Base-by-base conservation (phyloP, 768 basidiomycete species). In the Tylopilus sp. region DNA sequence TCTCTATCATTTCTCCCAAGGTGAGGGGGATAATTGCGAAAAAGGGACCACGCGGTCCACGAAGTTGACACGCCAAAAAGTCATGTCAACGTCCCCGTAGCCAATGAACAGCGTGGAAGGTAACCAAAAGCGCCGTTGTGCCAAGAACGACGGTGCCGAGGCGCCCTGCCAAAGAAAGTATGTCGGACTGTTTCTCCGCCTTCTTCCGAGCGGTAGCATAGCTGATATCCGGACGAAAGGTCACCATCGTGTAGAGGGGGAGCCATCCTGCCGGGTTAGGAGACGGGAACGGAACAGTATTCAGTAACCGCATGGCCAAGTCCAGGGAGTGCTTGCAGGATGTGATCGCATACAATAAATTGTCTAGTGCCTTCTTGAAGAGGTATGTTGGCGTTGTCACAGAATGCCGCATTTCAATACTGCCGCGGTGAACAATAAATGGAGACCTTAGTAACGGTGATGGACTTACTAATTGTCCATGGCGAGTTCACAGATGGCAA, bases 201-300 rank as follows among this genome's bases (percentile, higher is more conserved):
- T 83, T 85, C 64, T 74, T 77, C 66, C 81, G 79, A 20, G 86
- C 95, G 44, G 82, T 83, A 50, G 85, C 83, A 66, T 99, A 99
- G 67, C 85, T 86, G 61, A 99, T 82, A 70, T 98, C 95, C 45
- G 93, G 91, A 38, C 95, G 81, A 74, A 99, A 99, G 40, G 95
- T 98, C 58, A 97, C 87, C 95, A 98, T 97, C 30, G 91, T 91
- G 70, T 99, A 99, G 44, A 95, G 77, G 51, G 92, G 89, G 46
- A 94, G 79, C 95, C 95, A 98, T 33, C 91, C 93, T 57, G 68
- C 66, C 40, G 85, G 86, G 53, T 75, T 70, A 53, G 67, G 66
- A 52, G 83, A 67, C 31, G 83, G 79, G 69, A 86, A 91, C 10
- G 86, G 76, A 43, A 75, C 66, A 52, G 67, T 73, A 56, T 79